Conservation (phyloP, 1,284 basidiomycete species). For the Sanghuangporus weigelae region DNA sequence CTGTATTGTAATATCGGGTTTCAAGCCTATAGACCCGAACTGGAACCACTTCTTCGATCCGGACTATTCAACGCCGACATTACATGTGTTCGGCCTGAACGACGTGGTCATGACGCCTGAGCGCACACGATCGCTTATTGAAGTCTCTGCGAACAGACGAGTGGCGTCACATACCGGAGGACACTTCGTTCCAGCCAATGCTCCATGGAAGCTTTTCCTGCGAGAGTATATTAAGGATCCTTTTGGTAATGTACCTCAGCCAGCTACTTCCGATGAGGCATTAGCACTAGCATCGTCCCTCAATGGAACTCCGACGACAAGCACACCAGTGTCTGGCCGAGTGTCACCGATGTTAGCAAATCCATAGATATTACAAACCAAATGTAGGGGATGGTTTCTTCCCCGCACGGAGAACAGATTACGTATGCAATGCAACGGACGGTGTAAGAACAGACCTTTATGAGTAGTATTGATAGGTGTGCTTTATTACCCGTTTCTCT, state of each 20-base stretch:
- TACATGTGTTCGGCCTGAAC: constrained; percentile 77
- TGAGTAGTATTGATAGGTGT: neutral
- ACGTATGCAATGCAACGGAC: too few species aligned
- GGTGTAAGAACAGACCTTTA: too few species aligned
- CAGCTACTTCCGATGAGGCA: constrained; percentile 7
- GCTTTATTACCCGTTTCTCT: neutral
- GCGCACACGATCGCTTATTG: constrained; percentile 55
- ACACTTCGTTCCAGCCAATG: constrained; percentile 79
- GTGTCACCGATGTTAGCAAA: constrained; percentile 3
- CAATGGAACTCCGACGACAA: constrained; percentile 2
- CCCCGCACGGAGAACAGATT: too few species aligned
- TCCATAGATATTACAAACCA: neutral
- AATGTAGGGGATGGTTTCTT: too few species aligned
- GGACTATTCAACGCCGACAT: constrained; percentile 63
- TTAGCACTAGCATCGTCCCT: neutral
- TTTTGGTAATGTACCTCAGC: constrained; percentile 18
- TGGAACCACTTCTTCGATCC: constrained; percentile 50
- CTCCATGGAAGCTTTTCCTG: constrained; percentile 69
- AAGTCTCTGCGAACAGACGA: constrained; percentile 49
- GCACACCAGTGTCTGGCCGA: constrained; percentile 7
- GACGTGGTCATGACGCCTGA: constrained; percentile 80
- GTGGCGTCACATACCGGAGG: constrained; percentile 75
- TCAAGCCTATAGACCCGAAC: constrained; percentile 47
- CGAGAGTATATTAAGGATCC: constrained; percentile 44
- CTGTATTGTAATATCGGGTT: constrained; percentile 66